Evolutionary conservation across 371 early-diverging fungal genomes (phyloP).

Genomic region (Parasitella parasitica): DNA sequence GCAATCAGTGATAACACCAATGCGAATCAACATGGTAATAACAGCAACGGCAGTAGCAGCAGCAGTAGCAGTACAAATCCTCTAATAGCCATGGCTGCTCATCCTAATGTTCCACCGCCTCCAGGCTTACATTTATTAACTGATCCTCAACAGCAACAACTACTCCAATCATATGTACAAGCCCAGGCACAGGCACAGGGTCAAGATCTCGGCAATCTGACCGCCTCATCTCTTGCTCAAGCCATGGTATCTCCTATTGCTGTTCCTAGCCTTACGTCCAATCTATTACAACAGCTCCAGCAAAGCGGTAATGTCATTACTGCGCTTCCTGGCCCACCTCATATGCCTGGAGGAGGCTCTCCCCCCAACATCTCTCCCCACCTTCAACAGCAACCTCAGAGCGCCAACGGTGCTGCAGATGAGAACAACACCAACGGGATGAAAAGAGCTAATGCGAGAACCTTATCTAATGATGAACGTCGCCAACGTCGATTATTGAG

Average conservation of each 20-base stretch:
- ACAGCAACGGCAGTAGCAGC: neutral
- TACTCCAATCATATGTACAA: slow-evolving; percentile 44
- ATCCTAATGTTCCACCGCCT: slow-evolving; percentile 17
- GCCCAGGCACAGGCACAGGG: slow-evolving; percentile 33
- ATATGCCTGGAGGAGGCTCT: slow-evolving; percentile 14
- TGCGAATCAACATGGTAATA: neutral
- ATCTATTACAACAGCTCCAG: slow-evolving; percentile 36
- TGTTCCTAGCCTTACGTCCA: slow-evolving; percentile 35
- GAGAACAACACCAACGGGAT: slow-evolving; percentile 10
- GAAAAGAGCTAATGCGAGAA: slow-evolving; percentile 38
- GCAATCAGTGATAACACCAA: neutral
- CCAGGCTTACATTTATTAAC: slow-evolving; percentile 28
- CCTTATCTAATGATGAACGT: slow-evolving; percentile 67
- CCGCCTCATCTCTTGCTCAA: slow-evolving; percentile 51
- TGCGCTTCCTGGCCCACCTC: slow-evolving; percentile 46
- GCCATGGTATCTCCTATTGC: slow-evolving; percentile 54
- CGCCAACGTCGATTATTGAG: slow-evolving; percentile 74
- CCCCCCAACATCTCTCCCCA: neutral
- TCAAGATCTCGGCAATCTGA: slow-evolving; percentile 44
- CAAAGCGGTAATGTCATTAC: slow-evolving; percentile 48
- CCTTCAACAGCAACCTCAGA: neutral
- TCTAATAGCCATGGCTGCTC: neutral
- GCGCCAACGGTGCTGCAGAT: slow-evolving; percentile 7
- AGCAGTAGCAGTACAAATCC: slow-evolving; percentile 3
- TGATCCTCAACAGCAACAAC: slow-evolving; percentile 40